Base-by-base conservation (phyloP, 805 yeast genomes). In the Metschnikowia picachoensis region DNA sequence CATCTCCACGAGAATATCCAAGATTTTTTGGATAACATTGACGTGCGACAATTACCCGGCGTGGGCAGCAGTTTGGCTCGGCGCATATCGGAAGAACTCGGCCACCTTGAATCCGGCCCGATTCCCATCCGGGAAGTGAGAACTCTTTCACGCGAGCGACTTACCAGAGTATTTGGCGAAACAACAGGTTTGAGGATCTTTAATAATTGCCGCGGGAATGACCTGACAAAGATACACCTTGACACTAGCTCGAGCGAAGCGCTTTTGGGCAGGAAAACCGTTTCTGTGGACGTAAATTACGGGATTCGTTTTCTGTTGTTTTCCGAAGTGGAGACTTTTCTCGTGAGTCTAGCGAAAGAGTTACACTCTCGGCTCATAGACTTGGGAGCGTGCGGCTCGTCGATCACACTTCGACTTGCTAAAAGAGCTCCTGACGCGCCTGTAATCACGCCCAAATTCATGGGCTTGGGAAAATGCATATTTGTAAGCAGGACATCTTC, bases 211-310 rank as follows among this genome's bases (percentile, higher is more conserved):
- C 61, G 81, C 11, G 97, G 97, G 0, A 64, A 73, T 10, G 97
- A 92, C 62, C 66, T 70, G 38, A 78, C 85, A 0, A 74, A 74
- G 5, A 77, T 83, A 41, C 80, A 77, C 33, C 68, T 83, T n/a
- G 61, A 79, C 29, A 50, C 61, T 8, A 70, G 72, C 30, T 79
- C 81, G 9, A 66, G 70, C 13, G 79, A 67, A 43, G 53, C 66
- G 2, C 49, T 62, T 6, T 72, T 81, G 15, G 73, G 78, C 11
- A 72, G 95, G 27, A 89, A 88, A 56, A 79, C 94, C 1, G 76
- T 92, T 0, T 88, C 96, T 0, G 85, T 90, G 4, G 98, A 92
- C 59, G 84, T 92, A 27, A 87, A 89, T 51, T 92, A 89, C 84
- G 98, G 97, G 0, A 86, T 92, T 0, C 61, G 98, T 39, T 85